Conservation (phyloP, 352 stramenopile genomes). For the Phytophthora hibernalis region DNA sequence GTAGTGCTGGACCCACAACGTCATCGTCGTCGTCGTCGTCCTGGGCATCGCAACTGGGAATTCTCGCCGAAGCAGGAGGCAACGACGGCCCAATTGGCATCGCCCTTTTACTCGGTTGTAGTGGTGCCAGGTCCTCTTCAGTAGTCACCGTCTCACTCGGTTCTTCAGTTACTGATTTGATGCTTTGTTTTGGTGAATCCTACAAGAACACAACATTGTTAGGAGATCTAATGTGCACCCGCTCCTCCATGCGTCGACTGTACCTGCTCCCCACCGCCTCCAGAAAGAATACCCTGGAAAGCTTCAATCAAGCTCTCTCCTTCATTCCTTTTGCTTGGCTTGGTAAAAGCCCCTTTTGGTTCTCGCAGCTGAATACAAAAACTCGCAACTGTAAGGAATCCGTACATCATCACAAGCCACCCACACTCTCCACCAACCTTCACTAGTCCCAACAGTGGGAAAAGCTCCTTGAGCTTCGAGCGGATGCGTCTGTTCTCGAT, state of each 20-base stretch:
- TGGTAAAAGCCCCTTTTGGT: slow-evolving; percentile 64
- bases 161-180: neutral
- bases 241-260: neutral
- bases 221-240: neutral
- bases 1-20: slow-evolving; percentile 72
- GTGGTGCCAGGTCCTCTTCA: slow-evolving; percentile 15
- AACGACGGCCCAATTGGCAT: slow-evolving; percentile 65
- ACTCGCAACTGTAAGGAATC: neutral
- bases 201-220: slow-evolving; percentile 3
- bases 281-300: slow-evolving; percentile 55
- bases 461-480: slow-evolving; percentile 67
- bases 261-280: slow-evolving; percentile 6
- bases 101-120: slow-evolving; percentile 27
- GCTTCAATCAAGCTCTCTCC: slow-evolving; percentile 54
- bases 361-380: slow-evolving; percentile 42
- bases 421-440: slow-evolving; percentile 48
- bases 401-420: neutral
- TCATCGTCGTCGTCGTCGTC: slow-evolving; percentile 50
- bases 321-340: slow-evolving; percentile 31
- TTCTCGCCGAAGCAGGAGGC: slow-evolving; percentile 35
- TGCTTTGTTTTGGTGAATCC: neutral
- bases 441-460: slow-evolving; percentile 71
- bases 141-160: neutral
- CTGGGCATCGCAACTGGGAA: neutral
- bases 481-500: slow-evolving; percentile 81